These are phyloP conservation scores for Metschnikowia hibisci DNA, from an alignment of 805 yeast species.

Conservation along the genomic window DNA sequence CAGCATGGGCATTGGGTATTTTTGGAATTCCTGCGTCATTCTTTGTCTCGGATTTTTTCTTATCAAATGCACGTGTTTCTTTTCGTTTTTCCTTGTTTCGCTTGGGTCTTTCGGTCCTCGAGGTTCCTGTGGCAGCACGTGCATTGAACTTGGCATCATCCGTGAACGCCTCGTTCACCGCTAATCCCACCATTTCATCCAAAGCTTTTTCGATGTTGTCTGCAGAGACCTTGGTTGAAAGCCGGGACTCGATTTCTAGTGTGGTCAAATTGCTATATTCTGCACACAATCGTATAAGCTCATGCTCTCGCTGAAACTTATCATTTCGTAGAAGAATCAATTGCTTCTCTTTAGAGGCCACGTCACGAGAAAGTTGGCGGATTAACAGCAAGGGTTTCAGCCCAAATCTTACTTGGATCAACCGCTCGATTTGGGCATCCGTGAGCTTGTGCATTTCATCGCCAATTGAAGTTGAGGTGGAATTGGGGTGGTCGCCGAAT, in stretches of 20 bases:
- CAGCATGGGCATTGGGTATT: no score
- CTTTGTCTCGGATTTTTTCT: no score
- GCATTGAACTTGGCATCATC: not conserved
- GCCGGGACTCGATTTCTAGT: constrained; percentile 31
- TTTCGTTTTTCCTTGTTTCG: no score
- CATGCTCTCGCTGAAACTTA: constrained; percentile 32
- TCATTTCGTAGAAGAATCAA: constrained; percentile 34
- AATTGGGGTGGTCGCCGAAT: not conserved
- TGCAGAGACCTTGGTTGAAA: not conserved
- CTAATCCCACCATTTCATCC: constrained; percentile 27
- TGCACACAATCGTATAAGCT: constrained; percentile 27
- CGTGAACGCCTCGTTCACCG: constrained; percentile 11
- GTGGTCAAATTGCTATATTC: constrained; percentile 36
- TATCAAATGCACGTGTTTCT: no score
- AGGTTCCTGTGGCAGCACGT: not conserved
- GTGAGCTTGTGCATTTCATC: constrained; percentile 21
- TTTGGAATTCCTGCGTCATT: no score
- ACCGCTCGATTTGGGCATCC: constrained; percentile 19
- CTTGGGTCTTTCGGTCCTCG: not conserved
- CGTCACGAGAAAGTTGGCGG: constrained; percentile 45
- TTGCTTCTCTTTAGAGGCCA: constrained; percentile 47
- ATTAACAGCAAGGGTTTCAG: constrained; percentile 31
- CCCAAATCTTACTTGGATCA: constrained; percentile 24
- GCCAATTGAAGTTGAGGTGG: not conserved
- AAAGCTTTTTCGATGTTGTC: constrained; percentile 18